phyloP scores from a whole-genome alignment of 495 filamentous ascomycete genomes.

The Staphylotrichum longicolle region DNA sequence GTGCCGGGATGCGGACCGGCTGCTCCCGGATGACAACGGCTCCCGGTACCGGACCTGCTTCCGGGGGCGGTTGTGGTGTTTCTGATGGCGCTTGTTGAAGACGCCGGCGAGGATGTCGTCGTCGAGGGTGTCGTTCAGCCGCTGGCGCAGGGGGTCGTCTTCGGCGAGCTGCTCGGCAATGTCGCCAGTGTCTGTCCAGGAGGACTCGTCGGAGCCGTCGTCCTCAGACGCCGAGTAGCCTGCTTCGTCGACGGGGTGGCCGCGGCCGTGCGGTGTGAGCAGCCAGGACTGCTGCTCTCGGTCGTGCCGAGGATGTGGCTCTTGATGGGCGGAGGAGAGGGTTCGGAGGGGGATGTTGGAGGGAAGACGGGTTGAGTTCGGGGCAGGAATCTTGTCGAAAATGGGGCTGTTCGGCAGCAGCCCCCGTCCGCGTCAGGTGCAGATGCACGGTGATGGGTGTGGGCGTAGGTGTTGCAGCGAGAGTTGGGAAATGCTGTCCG shows the following conservation, averaged over 20 bases:
- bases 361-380: constrained; percentile 50
- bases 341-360: constrained; percentile 63
- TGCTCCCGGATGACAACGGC: constrained; percentile 24
- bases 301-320: constrained; percentile 32
- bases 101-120: constrained; percentile 53
- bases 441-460: constrained; percentile 10
- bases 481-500: neutral
- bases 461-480: constrained; percentile 3
- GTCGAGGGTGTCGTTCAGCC: constrained; percentile 57
- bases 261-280: constrained; percentile 39
- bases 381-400: constrained; percentile 56
- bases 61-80: constrained; percentile 27
- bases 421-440: constrained; percentile 47
- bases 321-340: constrained; percentile 43
- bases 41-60: constrained; percentile 51
- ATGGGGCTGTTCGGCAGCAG: constrained; percentile 61
- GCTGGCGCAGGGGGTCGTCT: constrained; percentile 72
- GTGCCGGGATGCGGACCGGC: constrained; percentile 27
- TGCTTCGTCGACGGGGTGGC: constrained; percentile 32
- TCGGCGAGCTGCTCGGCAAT: constrained; percentile 84
- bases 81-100: constrained; percentile 43
- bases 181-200: constrained; percentile 93
- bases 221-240: constrained; percentile 33
- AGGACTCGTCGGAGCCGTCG: constrained; percentile 60
- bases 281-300: constrained; percentile 41